Evolutionary conservation across 768 basidiomycete species (phyloP).

Genomic region (Harrya chromipes): DNA sequence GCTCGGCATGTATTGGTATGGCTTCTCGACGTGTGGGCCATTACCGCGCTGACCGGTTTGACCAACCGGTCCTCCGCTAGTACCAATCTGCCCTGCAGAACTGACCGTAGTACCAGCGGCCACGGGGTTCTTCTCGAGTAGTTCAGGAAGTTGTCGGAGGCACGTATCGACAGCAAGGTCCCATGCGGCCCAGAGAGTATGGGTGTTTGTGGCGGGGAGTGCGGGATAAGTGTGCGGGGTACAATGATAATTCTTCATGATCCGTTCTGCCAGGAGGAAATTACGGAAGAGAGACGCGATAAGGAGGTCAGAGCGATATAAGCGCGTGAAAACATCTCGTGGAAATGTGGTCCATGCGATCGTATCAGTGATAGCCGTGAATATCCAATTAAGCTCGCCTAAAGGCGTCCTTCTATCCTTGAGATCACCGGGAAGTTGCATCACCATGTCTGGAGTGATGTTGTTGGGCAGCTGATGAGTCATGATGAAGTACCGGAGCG

Average conservation of each 20-base stretch:
- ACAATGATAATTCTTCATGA: constrained; percentile 98
- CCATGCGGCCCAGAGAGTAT: constrained; percentile 96
- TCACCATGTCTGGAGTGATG: constrained; percentile 84
- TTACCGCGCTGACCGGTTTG: constrained; percentile 21
- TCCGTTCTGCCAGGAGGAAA: constrained; percentile 93
- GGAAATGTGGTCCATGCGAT: constrained; percentile 99
- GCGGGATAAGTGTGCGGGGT: constrained; percentile 92
- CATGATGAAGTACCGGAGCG: constrained; percentile 90
- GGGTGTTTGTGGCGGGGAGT: constrained; percentile 94
- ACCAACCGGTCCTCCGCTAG: constrained; percentile 8
- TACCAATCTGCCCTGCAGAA: constrained; percentile 14
- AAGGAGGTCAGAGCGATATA: constrained; percentile 93
- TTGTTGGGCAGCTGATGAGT: constrained; percentile 81
- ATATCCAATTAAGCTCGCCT: constrained; percentile 99
- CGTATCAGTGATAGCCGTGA: constrained; percentile 97
- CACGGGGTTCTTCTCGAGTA: constrained; percentile 48
- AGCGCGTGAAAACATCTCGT: constrained; percentile 85
- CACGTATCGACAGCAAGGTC: constrained; percentile 95
- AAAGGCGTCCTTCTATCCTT: constrained; percentile 95
- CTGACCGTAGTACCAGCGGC: constrained; percentile 19
- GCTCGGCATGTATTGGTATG: constrained; percentile 78
- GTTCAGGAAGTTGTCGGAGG: constrained; percentile 86
- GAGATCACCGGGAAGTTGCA: constrained; percentile 93
- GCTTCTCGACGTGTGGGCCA: constrained; percentile 37
- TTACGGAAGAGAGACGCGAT: constrained; percentile 97